These are phyloP conservation scores for Magnaporthiopsis rhizophila DNA, from an alignment of 2,329 filamentous ascomycete genomes.

Conservation along the genomic window DNA sequence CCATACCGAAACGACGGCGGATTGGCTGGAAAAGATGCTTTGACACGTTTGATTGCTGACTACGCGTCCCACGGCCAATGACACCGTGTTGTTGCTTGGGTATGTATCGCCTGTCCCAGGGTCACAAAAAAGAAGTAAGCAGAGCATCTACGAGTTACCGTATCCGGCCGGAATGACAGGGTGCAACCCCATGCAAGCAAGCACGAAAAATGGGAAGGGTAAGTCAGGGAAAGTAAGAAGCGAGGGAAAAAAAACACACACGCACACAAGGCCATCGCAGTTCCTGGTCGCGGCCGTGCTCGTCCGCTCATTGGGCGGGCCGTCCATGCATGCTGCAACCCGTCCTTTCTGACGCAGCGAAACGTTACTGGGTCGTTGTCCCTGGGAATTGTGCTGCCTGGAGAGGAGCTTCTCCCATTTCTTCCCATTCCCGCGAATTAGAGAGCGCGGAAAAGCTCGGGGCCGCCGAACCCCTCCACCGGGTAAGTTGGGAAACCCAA, in stretches of 20 bases:
- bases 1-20: neutral
- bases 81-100: neutral
- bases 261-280: neutral
- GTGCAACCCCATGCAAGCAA: neutral
- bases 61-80: neutral
- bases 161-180: neutral
- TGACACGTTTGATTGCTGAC: neutral
- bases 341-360: neutral
- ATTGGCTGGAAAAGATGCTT: neutral
- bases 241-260: neutral
- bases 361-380: neutral
- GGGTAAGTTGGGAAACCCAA: no score
- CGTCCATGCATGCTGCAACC: neutral
- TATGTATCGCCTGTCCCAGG: neutral
- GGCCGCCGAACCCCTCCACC: neutral
- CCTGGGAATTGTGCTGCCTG: neutral
- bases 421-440: neutral
- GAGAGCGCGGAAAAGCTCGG: neutral
- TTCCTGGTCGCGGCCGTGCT: neutral
- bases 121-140: neutral
- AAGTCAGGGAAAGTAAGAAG: neutral
- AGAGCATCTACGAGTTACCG: neutral
- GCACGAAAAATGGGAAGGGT: neutral
- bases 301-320: neutral
- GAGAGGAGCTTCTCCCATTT: neutral